Evolutionary conservation across 2,329 filamentous ascomycete species (phyloP), one percentile per base, ranked within the genome.

Genomic region (Clonostachys chloroleuca): DNA sequence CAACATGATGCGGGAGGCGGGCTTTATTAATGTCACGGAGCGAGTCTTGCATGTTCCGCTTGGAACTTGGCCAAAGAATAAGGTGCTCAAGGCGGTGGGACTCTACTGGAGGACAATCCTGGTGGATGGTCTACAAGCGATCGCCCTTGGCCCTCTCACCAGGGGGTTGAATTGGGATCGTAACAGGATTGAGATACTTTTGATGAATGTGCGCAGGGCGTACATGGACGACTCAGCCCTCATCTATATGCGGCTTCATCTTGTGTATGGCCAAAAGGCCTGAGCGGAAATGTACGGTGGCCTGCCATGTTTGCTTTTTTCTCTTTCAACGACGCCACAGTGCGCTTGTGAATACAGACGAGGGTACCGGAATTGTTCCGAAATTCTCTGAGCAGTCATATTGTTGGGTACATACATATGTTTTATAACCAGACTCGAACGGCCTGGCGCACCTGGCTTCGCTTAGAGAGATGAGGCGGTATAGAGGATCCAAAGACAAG

Each of bases 11-110:
- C 35, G 24, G 12, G 39, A 46, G 34, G 40, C 45, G 14, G 42
- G 41, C 5, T 43, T 46, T 34, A 45, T 47, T 12, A 42, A 48
- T 14, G 37, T 49, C 12, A 42, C 35, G n/a, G 39, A 47, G 42
- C 42, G 37, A 14, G 39, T 33, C n/a, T 34, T 49, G 20, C 41
- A 44, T 16, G 35, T 47, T 33, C 44, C 47, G 14, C 33, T 52
- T n/a, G 47, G 48, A 7, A 40, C 47, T 20, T 47, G 48, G 48
- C 44, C 48, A n/a, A 47, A 24, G 35, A 45, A 49, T n/a, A 39
- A 41, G 39, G 14, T 39, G 1, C 36, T n/a, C 7, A 39, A 39
- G 36, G 36, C 36, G 2, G 14, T 39, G 14, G 36, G 36, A n/a
- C 14, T n/a, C 14, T 39, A n/a, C 12, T 39, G 14, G 14, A n/a